Percentiles rank a stretch among this genome's conserved stretches.
Conservation (phyloP, 768 basidiomycete species). For the Suillus subalutaceus region DNA sequence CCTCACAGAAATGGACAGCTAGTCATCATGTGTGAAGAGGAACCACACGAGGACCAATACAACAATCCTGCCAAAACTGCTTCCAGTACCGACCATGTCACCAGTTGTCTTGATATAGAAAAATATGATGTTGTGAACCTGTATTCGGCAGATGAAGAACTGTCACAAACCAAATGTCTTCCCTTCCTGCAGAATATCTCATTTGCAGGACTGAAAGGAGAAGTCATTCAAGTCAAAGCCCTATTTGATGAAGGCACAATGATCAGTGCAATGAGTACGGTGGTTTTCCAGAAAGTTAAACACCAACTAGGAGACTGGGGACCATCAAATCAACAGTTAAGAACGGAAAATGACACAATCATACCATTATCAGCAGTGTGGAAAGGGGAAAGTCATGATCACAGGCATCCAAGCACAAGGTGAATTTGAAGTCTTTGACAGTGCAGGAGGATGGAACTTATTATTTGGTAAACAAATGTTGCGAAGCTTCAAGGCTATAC, state of each 20-base stretch:
- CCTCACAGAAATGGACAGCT: background rate
- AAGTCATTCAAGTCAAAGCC: background rate
- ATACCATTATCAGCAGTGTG: constrained; percentile 14
- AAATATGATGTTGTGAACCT: background rate
- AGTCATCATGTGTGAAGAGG: background rate
- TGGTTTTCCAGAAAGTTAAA: constrained; percentile 2
- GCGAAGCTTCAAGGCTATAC: constrained; percentile 22
- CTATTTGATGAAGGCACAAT: constrained; percentile 35
- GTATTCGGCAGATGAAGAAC: background rate
- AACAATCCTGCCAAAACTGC: background rate
- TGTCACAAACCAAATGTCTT: too few species aligned
- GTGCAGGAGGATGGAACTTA: constrained; percentile 30
- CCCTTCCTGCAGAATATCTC: background rate
- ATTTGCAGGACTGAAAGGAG: background rate
- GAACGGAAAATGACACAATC: constrained; percentile 35
- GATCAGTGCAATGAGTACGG: constrained; percentile 28
- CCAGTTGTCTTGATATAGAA: too few species aligned
- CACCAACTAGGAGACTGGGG: constrained; percentile 14
- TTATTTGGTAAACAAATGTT: constrained; percentile 35
- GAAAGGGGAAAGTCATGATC: constrained; percentile 3
- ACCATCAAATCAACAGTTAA: constrained; percentile 22
- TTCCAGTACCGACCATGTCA: too few species aligned
- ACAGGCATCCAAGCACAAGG: too few species aligned
- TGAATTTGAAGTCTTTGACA: constrained; percentile 19
- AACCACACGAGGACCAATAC: background rate